phyloP scores from a whole-genome alignment of 495 filamentous ascomycete species.

The Podospora bellae-mahoneyi region DNA sequence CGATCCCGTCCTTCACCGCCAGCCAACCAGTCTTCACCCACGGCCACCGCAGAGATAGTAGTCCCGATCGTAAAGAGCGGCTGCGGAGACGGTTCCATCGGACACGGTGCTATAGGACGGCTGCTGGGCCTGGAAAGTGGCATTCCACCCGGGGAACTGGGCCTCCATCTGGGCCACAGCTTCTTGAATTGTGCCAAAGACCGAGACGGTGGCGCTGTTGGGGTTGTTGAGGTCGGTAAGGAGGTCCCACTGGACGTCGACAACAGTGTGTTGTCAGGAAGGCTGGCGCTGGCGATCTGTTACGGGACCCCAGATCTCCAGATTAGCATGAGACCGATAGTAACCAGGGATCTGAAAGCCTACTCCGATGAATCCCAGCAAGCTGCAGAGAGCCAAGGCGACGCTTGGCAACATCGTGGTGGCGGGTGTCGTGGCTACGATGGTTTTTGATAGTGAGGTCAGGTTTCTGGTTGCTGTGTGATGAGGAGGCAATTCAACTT shows the following conservation, averaged over 20 bases:
- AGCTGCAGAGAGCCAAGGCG: not conserved
- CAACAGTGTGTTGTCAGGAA: not conserved
- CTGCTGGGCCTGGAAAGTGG: not conserved
- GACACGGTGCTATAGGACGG: not conserved
- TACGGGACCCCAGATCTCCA: not conserved
- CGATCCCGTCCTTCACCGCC: not conserved
- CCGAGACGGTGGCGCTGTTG: not conserved
- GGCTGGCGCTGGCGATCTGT: not conserved
- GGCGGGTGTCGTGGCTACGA: not conserved
- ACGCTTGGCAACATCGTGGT: not conserved
- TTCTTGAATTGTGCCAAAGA: not conserved
- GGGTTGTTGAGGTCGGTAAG: not conserved
- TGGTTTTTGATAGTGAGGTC: not conserved
- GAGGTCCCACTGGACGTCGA: not conserved
- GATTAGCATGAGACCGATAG: not conserved
- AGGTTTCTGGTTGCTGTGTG: not conserved
- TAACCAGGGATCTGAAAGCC: not conserved
- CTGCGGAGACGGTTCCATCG: not conserved
- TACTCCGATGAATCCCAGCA: not conserved
- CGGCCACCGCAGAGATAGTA: not conserved
- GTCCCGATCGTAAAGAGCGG: not conserved
- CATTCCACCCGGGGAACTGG: not conserved
- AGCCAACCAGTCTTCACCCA: not conserved
- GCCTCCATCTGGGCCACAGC: not conserved
- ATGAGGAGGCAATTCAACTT: not conserved